These are phyloP conservation scores for Fusarium staphyleae DNA, from an alignment of 2,329 filamentous ascomycete genomes.

Conservation along the genomic window DNA sequence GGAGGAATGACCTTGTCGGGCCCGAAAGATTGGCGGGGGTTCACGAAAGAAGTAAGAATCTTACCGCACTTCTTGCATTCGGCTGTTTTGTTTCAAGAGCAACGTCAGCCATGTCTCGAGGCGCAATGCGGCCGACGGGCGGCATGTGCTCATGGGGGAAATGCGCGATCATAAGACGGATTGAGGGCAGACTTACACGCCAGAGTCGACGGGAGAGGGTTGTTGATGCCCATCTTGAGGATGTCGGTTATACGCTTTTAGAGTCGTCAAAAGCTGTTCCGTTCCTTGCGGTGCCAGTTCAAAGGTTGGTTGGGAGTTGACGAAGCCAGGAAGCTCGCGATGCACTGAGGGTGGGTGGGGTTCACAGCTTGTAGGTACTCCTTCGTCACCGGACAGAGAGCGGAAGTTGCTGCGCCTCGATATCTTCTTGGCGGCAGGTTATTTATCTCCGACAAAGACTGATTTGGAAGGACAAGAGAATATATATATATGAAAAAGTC, in stretches of 20 bases:
- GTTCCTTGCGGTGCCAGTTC: neutral
- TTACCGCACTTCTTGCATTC: conserved; percentile 98
- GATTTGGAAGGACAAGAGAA: too few species aligned
- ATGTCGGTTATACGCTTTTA: neutral
- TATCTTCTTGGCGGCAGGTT: conserved; percentile 16
- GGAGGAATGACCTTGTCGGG: conserved; percentile 98
- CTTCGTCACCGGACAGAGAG: conserved; percentile 27
- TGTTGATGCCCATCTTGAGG: conserved; percentile 66
- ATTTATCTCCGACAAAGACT: conserved; percentile 9
- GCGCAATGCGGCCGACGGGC: conserved; percentile 24
- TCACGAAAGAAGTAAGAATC: conserved; percentile 93
- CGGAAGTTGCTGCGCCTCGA: conserved; percentile 32
- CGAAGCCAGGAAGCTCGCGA: conserved; percentile 28
- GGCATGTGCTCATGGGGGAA: conserved; percentile 28
- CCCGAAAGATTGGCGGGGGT: conserved; percentile 90
- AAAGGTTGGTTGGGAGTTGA: conserved; percentile 5
- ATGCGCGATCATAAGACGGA: conserved; percentile 21
- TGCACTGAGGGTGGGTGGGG: conserved; percentile 28
- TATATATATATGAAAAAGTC: too few species aligned
- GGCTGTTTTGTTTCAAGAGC: conserved; percentile 60
- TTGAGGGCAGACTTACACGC: conserved; percentile 63
- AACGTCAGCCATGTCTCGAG: conserved; percentile 22
- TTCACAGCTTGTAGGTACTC: conserved; percentile 25
- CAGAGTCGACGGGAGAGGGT: conserved; percentile 71
- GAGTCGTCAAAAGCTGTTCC: neutral